Conservation (phyloP, 306 rosid genomes). For the Pterocarpus santalinus region DNA sequence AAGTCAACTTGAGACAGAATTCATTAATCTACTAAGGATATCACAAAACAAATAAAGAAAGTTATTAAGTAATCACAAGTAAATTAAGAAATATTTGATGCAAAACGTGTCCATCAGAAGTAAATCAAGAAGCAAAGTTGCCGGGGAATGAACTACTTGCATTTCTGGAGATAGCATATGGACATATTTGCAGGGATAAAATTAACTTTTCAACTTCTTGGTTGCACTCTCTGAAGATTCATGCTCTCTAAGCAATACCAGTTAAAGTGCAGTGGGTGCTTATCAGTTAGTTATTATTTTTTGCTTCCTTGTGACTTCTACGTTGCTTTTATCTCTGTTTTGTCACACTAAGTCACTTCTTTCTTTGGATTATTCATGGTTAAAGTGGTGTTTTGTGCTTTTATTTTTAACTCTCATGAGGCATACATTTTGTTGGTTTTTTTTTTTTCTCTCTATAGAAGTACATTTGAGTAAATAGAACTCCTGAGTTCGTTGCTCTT, state of each 20-base stretch:
- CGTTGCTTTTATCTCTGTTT: constrained; percentile 14
- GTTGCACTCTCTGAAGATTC: background rate
- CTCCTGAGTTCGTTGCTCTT: background rate
- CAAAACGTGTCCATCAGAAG: background rate
- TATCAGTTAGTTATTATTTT: background rate
- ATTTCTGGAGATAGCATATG: background rate
- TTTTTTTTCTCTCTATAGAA: background rate
- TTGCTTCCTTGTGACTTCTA: background rate
- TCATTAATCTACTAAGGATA: constrained; percentile 12
- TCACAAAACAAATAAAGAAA: constrained; percentile 10
- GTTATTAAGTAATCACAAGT: constrained; percentile 11
- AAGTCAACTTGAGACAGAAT: constrained; percentile 31
- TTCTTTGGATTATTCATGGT: background rate
- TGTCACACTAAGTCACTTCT: background rate
- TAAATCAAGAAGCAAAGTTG: background rate
- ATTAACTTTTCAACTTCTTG: background rate
- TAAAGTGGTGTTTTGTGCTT: background rate
- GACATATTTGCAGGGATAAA: background rate
- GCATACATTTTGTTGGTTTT: background rate
- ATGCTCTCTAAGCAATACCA: background rate
- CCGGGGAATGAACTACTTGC: background rate
- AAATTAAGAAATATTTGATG: background rate
- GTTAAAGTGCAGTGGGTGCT: background rate
- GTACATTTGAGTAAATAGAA: background rate
- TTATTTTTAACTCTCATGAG: background rate